phyloP scores from a whole-genome alignment of 2,329 filamentous ascomycete species.

The Bipolaris cookei region DNA sequence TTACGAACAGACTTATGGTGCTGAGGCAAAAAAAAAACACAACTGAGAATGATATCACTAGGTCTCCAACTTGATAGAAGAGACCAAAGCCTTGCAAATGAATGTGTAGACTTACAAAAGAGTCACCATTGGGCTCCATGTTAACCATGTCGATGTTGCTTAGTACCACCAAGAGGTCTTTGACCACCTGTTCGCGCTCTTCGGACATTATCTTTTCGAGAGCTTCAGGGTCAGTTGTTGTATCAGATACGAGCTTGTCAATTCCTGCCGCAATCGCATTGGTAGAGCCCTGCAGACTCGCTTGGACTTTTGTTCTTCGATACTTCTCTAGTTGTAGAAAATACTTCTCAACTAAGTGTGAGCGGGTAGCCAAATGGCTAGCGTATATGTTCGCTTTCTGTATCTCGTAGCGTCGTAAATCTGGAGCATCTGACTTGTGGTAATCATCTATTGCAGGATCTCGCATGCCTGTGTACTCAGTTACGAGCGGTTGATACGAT shows the following conservation, averaged over 20 bases:
- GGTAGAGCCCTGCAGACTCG: conserved; percentile 47
- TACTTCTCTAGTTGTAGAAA: conserved; percentile 76
- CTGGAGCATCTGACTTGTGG: conserved; percentile 37
- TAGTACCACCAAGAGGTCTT: conserved; percentile 76
- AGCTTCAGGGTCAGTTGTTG: conserved; percentile 44
- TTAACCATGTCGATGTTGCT: conserved; percentile 81
- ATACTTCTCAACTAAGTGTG: conserved; percentile 86
- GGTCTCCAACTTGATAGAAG: conserved; percentile 12
- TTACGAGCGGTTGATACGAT: conserved; percentile 48
- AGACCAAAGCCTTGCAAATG: conserved; percentile 23
- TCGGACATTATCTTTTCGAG: conserved; percentile 70
- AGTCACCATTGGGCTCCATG: conserved; percentile 75
- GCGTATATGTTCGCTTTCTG: conserved; percentile 91
- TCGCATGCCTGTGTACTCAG: conserved; percentile 41
- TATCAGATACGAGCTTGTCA: conserved; percentile 34
- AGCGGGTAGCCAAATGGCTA: conserved; percentile 79
- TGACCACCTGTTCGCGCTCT: conserved; percentile 82
- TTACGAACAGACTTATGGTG: conserved; percentile 20
- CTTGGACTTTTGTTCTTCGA: conserved; percentile 51
- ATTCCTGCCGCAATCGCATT: conserved; percentile 35
- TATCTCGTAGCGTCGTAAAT: conserved; percentile 70
- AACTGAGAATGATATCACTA: conserved; percentile 14
- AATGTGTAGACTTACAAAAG: conserved; percentile 60
- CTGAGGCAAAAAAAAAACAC: conserved; percentile 15
- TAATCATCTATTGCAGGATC: conserved; percentile 34